phyloP scores from a whole-genome alignment of 345 rosid genomes.

The Euphorbia tirucalli region DNA sequence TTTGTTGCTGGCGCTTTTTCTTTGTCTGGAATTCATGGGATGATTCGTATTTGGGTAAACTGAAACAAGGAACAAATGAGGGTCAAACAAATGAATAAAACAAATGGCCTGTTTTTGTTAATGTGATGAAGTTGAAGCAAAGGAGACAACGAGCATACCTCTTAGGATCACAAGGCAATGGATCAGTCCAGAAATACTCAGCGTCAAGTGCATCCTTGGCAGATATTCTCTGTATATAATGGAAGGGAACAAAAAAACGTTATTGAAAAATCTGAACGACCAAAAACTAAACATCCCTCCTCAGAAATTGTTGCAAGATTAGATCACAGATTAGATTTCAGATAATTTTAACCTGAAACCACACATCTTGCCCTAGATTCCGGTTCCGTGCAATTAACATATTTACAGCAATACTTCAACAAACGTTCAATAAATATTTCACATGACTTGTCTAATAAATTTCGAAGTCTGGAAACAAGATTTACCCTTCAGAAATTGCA shows the following conservation, averaged over 20 bases:
- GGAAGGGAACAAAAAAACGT: conserved; percentile 3
- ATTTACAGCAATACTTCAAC: too few relatives aligned
- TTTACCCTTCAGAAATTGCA: too few relatives aligned
- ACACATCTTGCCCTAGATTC: too few relatives aligned
- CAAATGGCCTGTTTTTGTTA: neutral
- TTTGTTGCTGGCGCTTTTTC: conserved; percentile 91
- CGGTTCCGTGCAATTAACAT: too few relatives aligned
- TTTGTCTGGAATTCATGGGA: conserved; percentile 97
- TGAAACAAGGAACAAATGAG: conserved; percentile 23
- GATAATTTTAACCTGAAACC: too few relatives aligned
- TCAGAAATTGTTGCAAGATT: too few relatives aligned
- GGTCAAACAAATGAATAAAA: neutral
- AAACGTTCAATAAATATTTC: too few relatives aligned
- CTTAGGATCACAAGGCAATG: conserved; percentile 91
- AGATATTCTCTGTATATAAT: conserved; percentile 62
- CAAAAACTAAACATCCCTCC: neutral
- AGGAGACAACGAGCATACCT: conserved; percentile 43
- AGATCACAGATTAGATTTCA: too few relatives aligned
- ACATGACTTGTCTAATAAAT: too few relatives aligned
- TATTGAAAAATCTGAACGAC: neutral
- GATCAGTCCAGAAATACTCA: conserved; percentile 97
- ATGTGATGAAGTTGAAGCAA: neutral
- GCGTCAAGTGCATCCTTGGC: conserved; percentile 98
- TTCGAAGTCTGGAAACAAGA: too few relatives aligned
- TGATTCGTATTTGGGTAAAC: conserved; percentile 88